These are phyloP conservation scores for Pseudogymnoascus sp. DNA, from an alignment of 2,329 filamentous ascomycete genomes.

Conservation along the genomic window DNA sequence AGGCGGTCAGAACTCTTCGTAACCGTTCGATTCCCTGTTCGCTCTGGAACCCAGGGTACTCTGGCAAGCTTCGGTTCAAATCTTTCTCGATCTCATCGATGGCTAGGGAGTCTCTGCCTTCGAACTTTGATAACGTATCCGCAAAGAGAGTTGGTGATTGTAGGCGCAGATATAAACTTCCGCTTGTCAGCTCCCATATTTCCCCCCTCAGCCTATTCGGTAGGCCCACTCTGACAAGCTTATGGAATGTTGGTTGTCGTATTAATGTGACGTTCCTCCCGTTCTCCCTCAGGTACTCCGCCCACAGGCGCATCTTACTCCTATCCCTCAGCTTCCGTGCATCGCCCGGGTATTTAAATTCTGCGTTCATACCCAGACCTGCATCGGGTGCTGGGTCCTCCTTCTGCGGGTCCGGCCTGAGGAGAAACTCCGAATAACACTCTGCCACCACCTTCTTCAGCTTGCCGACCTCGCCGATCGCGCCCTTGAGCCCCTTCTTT, in stretches of 20 bases:
- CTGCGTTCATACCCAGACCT: slow-evolving; percentile 69
- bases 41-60: slow-evolving; percentile 95
- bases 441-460: slow-evolving; percentile 72
- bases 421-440: slow-evolving; percentile 85
- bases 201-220: slow-evolving; percentile 90
- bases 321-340: slow-evolving; percentile 86
- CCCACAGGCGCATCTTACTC: slow-evolving; percentile 97
- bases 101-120: slow-evolving; percentile 80
- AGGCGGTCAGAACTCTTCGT: slow-evolving; percentile 85
- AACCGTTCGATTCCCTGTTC: slow-evolving; percentile 89
- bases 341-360: slow-evolving; percentile 88
- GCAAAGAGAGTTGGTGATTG: slow-evolving; percentile 76
- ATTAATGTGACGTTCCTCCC: slow-evolving; percentile 87
- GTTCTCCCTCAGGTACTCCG: slow-evolving; percentile 92
- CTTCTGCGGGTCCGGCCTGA: slow-evolving; percentile 56
- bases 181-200: slow-evolving; percentile 91
- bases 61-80: slow-evolving; percentile 87
- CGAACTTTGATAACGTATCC: slow-evolving; percentile 76
- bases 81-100: slow-evolving; percentile 99
- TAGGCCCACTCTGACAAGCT: slow-evolving; percentile 88
- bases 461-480: slow-evolving; percentile 79
- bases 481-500: slow-evolving; percentile 80
- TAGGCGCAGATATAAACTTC: slow-evolving; percentile 79
- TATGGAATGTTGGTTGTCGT: slow-evolving; percentile 94
- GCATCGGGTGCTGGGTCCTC: slow-evolving; percentile 69